These are phyloP conservation scores for Flaveria linearis DNA, from an alignment of 129 eudicot species.

Conservation along the genomic window DNA sequence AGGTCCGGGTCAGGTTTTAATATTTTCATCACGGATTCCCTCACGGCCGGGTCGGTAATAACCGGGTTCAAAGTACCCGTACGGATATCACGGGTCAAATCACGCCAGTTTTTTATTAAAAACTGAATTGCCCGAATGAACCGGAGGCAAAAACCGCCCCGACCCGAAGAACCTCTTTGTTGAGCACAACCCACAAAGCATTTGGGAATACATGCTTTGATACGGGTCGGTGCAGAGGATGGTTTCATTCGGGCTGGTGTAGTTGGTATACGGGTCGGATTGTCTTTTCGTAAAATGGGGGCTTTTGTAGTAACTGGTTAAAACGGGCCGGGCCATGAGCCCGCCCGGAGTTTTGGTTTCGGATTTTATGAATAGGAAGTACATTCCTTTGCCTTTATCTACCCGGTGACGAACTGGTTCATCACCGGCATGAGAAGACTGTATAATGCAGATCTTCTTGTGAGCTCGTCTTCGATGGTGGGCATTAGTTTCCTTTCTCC, in stretches of 20 bases:
- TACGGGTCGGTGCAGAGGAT: slow-evolving; percentile 37
- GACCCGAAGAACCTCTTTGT: slow-evolving; percentile 55
- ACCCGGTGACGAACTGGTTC: slow-evolving; percentile 60
- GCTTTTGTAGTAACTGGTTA: slow-evolving; percentile 64
- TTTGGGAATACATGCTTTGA: slow-evolving; percentile 22
- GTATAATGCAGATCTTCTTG: slow-evolving; percentile 48
- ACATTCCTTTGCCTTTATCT: slow-evolving; percentile 64
- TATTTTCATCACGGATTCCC: slow-evolving; percentile 6
- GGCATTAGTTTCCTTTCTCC: slow-evolving; percentile 79
- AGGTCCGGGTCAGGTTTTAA: slow-evolving; percentile 4
- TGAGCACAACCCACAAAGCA: slow-evolving; percentile 60
- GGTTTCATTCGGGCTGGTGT: slow-evolving; percentile 75
- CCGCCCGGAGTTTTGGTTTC: slow-evolving; percentile 68
- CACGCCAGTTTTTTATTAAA: slow-evolving; percentile 54
- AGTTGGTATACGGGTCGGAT: slow-evolving; percentile 50
- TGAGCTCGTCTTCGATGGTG: slow-evolving; percentile 56
- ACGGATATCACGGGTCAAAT: slow-evolving; percentile 46
- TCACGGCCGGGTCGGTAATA: background rate
- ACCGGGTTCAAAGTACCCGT: slow-evolving; percentile 40
- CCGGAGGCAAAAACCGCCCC: slow-evolving; percentile 71
- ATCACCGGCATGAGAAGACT: slow-evolving; percentile 73
- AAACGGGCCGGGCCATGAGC: slow-evolving; percentile 51
- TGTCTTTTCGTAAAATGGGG: slow-evolving; percentile 26
- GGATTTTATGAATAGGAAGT: slow-evolving; percentile 51
- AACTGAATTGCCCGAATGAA: slow-evolving; percentile 56